Evolutionary conservation across 1,139 yeast species (phyloP).

Genomic region (Kodamaea sp.): DNA sequence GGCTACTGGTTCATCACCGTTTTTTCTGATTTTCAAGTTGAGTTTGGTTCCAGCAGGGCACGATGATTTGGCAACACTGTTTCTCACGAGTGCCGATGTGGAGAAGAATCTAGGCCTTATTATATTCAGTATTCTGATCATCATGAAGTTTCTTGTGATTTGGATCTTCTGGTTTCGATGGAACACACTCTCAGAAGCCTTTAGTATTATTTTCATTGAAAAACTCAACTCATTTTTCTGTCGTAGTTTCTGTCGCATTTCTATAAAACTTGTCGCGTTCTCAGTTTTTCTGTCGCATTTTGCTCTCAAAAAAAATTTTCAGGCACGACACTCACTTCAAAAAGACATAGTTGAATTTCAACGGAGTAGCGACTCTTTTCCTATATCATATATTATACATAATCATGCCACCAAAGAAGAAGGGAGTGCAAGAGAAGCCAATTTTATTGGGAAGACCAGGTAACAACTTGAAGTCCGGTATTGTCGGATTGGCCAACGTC

Average conservation of each 20-base stretch:
- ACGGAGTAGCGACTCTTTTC: no score
- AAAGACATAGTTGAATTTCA: no score
- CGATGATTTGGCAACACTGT: slow-evolving; percentile 33
- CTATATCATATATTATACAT: neutral
- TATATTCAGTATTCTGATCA: slow-evolving; percentile 7
- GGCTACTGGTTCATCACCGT: slow-evolving; percentile 89
- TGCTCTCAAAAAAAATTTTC: no score
- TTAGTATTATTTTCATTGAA: no score
- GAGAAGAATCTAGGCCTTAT: slow-evolving; percentile 12
- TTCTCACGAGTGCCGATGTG: slow-evolving; percentile 8
- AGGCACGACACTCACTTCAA: no score
- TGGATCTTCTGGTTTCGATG: no score
- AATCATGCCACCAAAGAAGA: slow-evolving; percentile 92
- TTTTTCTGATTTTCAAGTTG: slow-evolving; percentile 73
- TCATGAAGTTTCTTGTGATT: no score
- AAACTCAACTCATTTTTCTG: no score
- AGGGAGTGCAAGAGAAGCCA: slow-evolving; percentile 80
- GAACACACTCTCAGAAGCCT: no score
- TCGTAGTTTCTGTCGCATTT: no score
- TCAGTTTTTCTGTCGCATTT: no score
- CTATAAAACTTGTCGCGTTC: no score
- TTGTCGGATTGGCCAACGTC: slow-evolving; percentile 95
- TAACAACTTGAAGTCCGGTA: slow-evolving; percentile 93
- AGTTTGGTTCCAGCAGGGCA: slow-evolving; percentile 78
- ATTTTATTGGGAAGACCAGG: slow-evolving; percentile 97